These are phyloP conservation scores for Knufia fluminis DNA, from an alignment of 2,329 filamentous ascomycete genomes.

Conservation along the genomic window DNA sequence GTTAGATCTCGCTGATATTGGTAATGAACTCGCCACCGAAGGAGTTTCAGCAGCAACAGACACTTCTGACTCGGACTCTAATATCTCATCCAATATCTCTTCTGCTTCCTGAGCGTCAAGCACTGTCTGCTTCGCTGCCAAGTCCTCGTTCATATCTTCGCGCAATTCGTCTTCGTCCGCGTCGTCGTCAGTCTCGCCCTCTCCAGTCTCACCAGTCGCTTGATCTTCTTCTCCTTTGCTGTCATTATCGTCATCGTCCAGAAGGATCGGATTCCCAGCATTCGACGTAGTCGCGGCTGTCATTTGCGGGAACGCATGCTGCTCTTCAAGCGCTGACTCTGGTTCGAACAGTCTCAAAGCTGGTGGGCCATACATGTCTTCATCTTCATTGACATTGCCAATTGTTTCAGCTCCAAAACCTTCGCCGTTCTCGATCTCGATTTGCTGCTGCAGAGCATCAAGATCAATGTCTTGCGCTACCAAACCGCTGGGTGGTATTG, in stretches of 20 bases:
- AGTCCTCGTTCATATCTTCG: too few species aligned
- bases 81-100: too few species aligned
- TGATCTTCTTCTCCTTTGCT: not conserved
- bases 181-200: not conserved
- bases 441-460: slow-evolving; percentile 8
- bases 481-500: not conserved
- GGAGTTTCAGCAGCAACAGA: too few species aligned
- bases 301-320: not conserved
- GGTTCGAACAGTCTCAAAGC: not conserved
- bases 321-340: not conserved
- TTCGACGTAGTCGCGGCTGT: not conserved
- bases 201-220: not conserved
- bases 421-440: slow-evolving; percentile 1
- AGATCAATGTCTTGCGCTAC: not conserved
- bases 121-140: too few species aligned
- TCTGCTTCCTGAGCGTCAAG: too few species aligned
- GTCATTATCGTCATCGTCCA: slow-evolving; percentile 1
- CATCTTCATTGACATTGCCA: slow-evolving; percentile 7
- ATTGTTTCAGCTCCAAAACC: slow-evolving; percentile 4
- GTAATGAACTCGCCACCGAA: too few species aligned
- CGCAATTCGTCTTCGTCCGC: not conserved
- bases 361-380: slow-evolving; percentile 8
- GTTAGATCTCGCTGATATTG: too few species aligned
- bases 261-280: not conserved
- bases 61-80: too few species aligned